Evolutionary conservation across 116 monocot species (phyloP).

Genomic region (Dioscorea cayenensis): DNA sequence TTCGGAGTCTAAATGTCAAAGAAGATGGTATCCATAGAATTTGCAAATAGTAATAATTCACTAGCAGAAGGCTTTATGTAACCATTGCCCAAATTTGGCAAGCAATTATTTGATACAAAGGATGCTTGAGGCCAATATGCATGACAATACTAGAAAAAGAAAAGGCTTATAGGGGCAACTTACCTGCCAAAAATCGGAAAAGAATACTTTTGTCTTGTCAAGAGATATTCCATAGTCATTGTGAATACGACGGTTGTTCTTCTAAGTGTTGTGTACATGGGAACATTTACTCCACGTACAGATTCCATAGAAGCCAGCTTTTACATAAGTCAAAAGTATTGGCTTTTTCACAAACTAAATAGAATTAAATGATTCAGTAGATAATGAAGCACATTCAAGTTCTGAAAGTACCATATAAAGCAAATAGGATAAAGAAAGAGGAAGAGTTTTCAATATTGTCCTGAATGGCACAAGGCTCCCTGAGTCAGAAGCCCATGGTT

Average conservation of each 20-base stretch:
- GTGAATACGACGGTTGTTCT: constrained; percentile 91
- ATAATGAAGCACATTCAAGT: too few relatives aligned
- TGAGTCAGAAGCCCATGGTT: constrained; percentile 37
- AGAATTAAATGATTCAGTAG: too few relatives aligned
- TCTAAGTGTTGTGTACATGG: constrained; percentile 95
- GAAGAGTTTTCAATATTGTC: constrained; percentile 69
- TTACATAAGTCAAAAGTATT: constrained; percentile 2
- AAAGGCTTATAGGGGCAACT: background rate
- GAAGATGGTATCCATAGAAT: too few relatives aligned
- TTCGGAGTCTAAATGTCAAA: too few relatives aligned
- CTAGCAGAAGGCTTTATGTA: too few relatives aligned
- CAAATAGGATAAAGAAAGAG: constrained; percentile 81
- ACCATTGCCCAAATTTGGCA: too few relatives aligned
- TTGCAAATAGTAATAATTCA: too few relatives aligned
- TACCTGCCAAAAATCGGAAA: constrained; percentile 70
- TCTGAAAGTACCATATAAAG: constrained; percentile 74
- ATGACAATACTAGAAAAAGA: background rate
- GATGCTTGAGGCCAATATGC: too few relatives aligned
- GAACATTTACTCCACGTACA: constrained; percentile 95
- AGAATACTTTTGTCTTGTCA: constrained; percentile 68
- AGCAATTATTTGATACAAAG: too few relatives aligned
- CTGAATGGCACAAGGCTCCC: constrained; percentile 50
- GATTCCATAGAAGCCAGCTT: constrained; percentile 96
- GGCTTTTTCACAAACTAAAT: too few relatives aligned
- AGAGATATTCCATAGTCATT: constrained; percentile 81